Evolutionary conservation across 164 flowering plant species (phyloP), one percentile per base, ranked within the genome.

Genomic region (Piper betle): DNA sequence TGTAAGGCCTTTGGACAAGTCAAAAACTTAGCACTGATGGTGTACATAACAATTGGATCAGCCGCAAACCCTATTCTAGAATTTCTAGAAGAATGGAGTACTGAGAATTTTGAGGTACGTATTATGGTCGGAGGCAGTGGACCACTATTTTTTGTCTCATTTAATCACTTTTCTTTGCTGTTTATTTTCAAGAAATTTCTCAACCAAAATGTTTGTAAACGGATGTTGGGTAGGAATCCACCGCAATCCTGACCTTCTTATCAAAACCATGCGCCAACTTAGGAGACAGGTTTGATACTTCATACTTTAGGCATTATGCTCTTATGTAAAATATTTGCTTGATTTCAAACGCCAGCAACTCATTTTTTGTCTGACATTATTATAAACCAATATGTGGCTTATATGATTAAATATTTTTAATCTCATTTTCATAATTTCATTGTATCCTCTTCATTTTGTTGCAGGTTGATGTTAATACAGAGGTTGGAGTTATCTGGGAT

Each of bases 221-320:
- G 98, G 97, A 66, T 83, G 91, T 62, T 93, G 98, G 98, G 94
- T 93, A 71, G 98, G 98, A 39, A 84, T 93, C 55, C 97, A 93
- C 69, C 97, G 97, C 17, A 81, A 87, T 59, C 98, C 97, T 59
- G 94, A 93, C 53, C 80, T 86, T 82, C 75, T 90, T 78, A 96
- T 93, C 65, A 81, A 71, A 62, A 93, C 98, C 15, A 69, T 93
- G 69, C 80, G 96, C 60, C 78, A 79, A 60, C 74, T 90, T 62
- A 80, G 98, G 60, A 81, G 97, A 77, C 80, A 82, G 83, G 98
- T 92, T 13, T 53, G 11, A 43, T 7, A 3, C 50, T 43, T 8
- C 12, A 7, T 3, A 15, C 50, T 2, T 2, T 8, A 43, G 8
- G 9, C 12, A n/a, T 43, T 43, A 3, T 43, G 12, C 12, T 43